These are phyloP conservation scores for Fusarium proliferatum DNA, from an alignment of 2,329 filamentous ascomycete species.

Conservation along the genomic window DNA sequence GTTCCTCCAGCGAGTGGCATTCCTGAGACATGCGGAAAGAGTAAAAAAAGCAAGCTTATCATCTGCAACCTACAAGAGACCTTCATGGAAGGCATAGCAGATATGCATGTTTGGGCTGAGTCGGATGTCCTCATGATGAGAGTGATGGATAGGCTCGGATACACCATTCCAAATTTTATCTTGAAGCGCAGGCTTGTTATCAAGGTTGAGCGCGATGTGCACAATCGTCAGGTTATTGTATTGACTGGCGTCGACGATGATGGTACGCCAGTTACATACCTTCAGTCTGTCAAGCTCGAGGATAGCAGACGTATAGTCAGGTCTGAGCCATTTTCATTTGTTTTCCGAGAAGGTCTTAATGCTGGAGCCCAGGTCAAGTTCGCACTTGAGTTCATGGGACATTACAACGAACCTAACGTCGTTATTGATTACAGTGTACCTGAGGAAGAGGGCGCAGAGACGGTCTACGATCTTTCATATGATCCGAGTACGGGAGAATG, in stretches of 20 bases:
- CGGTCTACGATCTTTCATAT: slow-evolving; percentile 23
- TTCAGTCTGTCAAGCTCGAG: slow-evolving; percentile 54
- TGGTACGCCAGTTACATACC: slow-evolving; percentile 54
- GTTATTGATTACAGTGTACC: slow-evolving; percentile 2
- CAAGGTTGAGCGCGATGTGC: slow-evolving; percentile 34
- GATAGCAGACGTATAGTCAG: slow-evolving; percentile 50
- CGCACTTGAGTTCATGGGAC: slow-evolving; percentile 59
- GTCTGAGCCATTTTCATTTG: slow-evolving; percentile 53
- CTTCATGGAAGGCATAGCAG: slow-evolving; percentile 50
- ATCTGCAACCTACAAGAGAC: slow-evolving; percentile 62
- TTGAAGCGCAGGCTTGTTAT: slow-evolving; percentile 51
- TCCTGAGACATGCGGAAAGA: slow-evolving; percentile 50
- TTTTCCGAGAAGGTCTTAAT: slow-evolving; percentile 46
- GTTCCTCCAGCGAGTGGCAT: slow-evolving; percentile 56
- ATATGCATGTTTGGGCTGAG: slow-evolving; percentile 50
- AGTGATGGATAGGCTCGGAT: slow-evolving; percentile 53
- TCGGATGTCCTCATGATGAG: slow-evolving; percentile 54
- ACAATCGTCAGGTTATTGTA: slow-evolving; percentile 42
- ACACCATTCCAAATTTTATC: slow-evolving; percentile 53
- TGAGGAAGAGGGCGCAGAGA: accelerated
- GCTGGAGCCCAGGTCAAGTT: slow-evolving; percentile 47
- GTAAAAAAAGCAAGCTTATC: slow-evolving; percentile 47
- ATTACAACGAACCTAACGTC: slow-evolving; percentile 58
- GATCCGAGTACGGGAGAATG: slow-evolving; percentile 23
- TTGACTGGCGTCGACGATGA: slow-evolving; percentile 55